Base-by-base conservation (phyloP, 306 rosid genomes). In the Sicyos baderoa region DNA sequence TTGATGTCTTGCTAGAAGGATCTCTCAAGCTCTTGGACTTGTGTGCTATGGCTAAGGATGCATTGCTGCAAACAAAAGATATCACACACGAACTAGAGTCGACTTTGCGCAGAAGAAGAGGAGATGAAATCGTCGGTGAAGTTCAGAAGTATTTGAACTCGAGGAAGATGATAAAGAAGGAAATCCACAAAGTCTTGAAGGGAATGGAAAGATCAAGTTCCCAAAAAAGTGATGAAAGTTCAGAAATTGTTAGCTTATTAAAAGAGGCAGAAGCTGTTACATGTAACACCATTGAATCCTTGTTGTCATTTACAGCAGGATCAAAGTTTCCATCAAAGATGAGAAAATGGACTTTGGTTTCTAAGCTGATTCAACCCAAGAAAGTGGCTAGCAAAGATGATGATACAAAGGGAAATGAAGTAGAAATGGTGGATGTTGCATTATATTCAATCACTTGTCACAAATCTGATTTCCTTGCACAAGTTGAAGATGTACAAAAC, bases 21-120 rank as follows among this genome's bases (percentile, higher is more conserved):
- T 81, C 77, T n/a, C 40, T 77, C 4, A 70, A 70, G 74, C 55
- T 70, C 32, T 44, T 70, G 21, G 79, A 80, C 62, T n/a, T 71
- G 37, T 80, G 72, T 37, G 51, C 53, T 12, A 72, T 60, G 2
- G 72, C 68, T 29, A 76, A 70, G 68, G 74, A 70, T n/a, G 70
- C 74, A 16, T 10, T 73, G 7, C 27, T 40, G 25, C 76, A 63
- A 71, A 76, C 75, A 2, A 81, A 71, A 56, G 77, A 77, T 47
- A 23, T 11, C 15, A 50, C 70, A 65, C 60, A 50, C 3, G 71
- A 75, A 54, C 22, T 79, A 11, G 51, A 19, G 25, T 79, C 68
- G 2, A 13, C 29, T 58, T 37, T 75, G 50, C n/a, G 77, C 18
- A 45, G 75, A 48, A 70, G 67, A 64, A 32, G 73, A 2, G 77